phyloP scores from a whole-genome alignment of 768 basidiomycete genomes.

The Naganishia onofrii region DNA sequence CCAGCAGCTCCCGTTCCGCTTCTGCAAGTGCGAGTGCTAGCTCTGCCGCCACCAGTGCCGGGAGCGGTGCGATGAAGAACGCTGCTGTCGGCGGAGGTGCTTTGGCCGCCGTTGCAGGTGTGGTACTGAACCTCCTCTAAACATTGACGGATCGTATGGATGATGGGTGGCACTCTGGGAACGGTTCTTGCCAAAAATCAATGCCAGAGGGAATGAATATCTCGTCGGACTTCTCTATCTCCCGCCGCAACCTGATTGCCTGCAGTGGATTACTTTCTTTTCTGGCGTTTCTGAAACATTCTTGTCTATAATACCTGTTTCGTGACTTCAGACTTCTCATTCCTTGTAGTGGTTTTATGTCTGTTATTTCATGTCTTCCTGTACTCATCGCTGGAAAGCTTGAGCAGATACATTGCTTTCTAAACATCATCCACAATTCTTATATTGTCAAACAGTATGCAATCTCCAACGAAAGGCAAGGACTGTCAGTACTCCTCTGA shows the following conservation, averaged over 20 bases:
- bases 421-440: no score
- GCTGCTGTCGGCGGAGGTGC: conserved; percentile 8
- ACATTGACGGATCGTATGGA: neutral
- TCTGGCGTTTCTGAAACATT: neutral
- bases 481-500: no score
- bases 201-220: neutral
- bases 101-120: conserved; percentile 5
- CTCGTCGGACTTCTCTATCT: no score
- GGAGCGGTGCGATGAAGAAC: conserved; percentile 19
- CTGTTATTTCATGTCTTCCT: neutral
- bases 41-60: conserved; percentile 4
- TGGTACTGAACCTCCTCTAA: neutral
- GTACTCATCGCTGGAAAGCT: neutral
- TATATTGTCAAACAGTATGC: no score
- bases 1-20: neutral
- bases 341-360: neutral
- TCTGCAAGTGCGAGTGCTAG: neutral
- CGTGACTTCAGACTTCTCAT: neutral
- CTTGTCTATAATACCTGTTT: neutral
- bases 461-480: no score
- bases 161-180: no score
- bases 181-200: neutral
- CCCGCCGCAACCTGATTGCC: no score
- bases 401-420: no score
- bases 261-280: no score